phyloP scores from a whole-genome alignment of 148 eudicot species.

The Dysphania ambrosioides region DNA sequence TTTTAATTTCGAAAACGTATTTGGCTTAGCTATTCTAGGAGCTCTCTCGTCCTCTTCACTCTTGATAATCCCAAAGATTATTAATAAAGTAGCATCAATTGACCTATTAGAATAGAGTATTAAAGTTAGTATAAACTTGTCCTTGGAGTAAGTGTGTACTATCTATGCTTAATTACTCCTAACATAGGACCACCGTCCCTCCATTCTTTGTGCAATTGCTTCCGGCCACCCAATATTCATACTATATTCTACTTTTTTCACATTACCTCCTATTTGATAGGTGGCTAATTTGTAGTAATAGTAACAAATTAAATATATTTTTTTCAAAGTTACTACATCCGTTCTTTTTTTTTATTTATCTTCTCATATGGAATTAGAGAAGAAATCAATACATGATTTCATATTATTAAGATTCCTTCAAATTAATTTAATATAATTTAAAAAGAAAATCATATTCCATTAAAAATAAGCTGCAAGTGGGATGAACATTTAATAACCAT shows the following conservation, averaged over 20 bases:
- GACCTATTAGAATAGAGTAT: slow-evolving; percentile 6
- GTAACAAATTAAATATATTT: too few relatives aligned
- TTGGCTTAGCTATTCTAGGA: slow-evolving; percentile 30
- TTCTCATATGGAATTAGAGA: too few relatives aligned
- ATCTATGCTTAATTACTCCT: slow-evolving; percentile 4
- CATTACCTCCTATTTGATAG: too few relatives aligned
- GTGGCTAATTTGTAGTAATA: too few relatives aligned
- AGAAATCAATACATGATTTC: too few relatives aligned
- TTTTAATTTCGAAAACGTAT: slow-evolving; percentile 28
- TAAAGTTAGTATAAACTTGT: slow-evolving; percentile 3
- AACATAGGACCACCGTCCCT: slow-evolving; percentile 32
- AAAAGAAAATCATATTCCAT: too few relatives aligned
- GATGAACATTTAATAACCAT: too few relatives aligned
- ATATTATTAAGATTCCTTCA: too few relatives aligned
- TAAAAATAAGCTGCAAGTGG: too few relatives aligned
- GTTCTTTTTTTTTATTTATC: too few relatives aligned
- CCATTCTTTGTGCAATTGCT: slow-evolving; percentile 24
- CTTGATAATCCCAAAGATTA: slow-evolving; percentile 41
- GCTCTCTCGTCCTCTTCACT: slow-evolving; percentile 10
- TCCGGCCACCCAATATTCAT: not conserved
- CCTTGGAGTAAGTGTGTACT: slow-evolving; percentile 15
- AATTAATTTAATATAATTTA: too few relatives aligned
- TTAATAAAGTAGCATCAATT: not conserved
- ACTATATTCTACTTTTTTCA: not conserved
- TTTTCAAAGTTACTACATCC: too few relatives aligned